These are phyloP conservation scores for Antarctomyces pellizariae DNA, from an alignment of 495 filamentous ascomycete species.

Conservation along the genomic window DNA sequence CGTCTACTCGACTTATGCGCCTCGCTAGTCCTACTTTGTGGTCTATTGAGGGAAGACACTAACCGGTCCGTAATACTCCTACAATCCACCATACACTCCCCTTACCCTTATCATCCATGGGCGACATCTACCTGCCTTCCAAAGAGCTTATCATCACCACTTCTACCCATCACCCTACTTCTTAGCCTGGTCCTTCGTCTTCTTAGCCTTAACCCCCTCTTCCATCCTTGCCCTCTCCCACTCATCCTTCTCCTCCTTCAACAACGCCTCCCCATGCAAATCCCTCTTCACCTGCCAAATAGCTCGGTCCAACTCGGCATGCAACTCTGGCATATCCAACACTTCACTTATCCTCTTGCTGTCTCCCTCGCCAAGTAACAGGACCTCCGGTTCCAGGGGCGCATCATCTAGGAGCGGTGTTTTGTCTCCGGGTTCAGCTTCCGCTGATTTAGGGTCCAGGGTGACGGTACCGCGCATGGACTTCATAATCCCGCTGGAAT, in stretches of 20 bases:
- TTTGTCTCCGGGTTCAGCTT: constrained; percentile 8
- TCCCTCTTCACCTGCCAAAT: constrained; percentile 64
- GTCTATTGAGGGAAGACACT: too few species aligned
- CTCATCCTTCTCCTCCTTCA: constrained; percentile 13
- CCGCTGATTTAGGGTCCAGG: constrained; percentile 7
- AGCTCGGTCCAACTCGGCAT: constrained; percentile 72
- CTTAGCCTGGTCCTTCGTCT: too few species aligned
- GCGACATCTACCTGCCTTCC: too few species aligned
- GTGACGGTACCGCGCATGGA: constrained; percentile 8
- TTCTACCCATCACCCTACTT: too few species aligned
- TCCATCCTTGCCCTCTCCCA: constrained; percentile 5
- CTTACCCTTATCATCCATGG: too few species aligned
- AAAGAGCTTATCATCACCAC: too few species aligned
- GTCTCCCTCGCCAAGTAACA: constrained; percentile 34
- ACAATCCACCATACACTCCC: too few species aligned
- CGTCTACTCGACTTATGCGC: too few species aligned
- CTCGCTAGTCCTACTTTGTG: too few species aligned
- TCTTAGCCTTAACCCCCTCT: constrained; percentile 2
- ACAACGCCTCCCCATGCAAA: constrained; percentile 23
- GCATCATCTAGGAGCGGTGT: constrained; percentile 17
- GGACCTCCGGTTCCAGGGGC: constrained; percentile 23
- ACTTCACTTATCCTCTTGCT: constrained; percentile 40
- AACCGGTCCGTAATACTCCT: too few species aligned
- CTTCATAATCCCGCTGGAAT: constrained; percentile 20
- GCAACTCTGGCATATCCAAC: constrained; percentile 60